These are phyloP conservation scores for Serendipita sp. DNA, from an alignment of 768 basidiomycete species.

Conservation along the genomic window DNA sequence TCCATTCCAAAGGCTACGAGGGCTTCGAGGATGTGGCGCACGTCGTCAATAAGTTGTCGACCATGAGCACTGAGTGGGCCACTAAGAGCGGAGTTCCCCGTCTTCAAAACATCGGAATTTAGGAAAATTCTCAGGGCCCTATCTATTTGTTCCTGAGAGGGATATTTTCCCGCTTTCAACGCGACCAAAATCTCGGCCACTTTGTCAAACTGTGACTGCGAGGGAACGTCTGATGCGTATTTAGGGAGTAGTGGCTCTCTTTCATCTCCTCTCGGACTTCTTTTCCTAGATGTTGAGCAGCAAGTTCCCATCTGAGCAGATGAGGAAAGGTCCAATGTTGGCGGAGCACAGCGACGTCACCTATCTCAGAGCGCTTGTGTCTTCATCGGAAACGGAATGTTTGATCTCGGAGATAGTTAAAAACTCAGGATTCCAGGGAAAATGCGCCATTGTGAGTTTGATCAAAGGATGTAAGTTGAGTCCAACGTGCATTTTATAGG, in stretches of 20 bases:
- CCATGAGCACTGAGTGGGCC: conserved; percentile 6
- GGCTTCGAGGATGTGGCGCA: conserved; percentile 10
- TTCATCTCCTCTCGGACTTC: conserved; percentile 7
- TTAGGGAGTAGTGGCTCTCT: conserved; percentile 12
- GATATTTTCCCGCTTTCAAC: conserved; percentile 15
- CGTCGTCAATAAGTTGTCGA: conserved; percentile 3
- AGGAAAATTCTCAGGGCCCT: conserved; percentile 10
- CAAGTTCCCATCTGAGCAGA: neutral
- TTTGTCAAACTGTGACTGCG: conserved; percentile 11
- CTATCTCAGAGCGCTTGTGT: no score
- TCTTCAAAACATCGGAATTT: conserved; percentile 11
- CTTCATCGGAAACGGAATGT: no score
- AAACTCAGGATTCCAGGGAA: no score
- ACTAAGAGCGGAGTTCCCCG: neutral
- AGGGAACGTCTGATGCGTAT: conserved; percentile 4
- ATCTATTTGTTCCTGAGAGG: conserved; percentile 15
- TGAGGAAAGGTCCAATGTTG: neutral
- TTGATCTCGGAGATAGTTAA: no score
- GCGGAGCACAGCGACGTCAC: no score
- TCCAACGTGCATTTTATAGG: no score
- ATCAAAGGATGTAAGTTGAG: no score
- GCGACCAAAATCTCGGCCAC: conserved; percentile 15
- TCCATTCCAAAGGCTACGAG: conserved; percentile 13
- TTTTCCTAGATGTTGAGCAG: neutral
- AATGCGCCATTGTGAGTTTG: no score